phyloP scores from a whole-genome alignment of 2,329 filamentous ascomycete species.

The Pleoardoris graminearum region DNA sequence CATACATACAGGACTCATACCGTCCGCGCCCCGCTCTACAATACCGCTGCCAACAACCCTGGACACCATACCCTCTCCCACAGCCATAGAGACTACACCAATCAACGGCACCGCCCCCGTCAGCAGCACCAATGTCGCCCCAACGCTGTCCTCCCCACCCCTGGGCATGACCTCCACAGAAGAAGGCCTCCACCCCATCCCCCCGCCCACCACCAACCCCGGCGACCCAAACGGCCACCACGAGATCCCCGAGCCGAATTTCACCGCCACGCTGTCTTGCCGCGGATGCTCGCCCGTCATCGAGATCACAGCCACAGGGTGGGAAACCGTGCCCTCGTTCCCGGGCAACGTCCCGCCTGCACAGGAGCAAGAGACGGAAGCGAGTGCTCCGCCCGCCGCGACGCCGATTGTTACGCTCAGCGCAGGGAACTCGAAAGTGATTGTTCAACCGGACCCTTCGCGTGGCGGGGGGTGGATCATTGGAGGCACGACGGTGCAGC shows the following conservation, averaged over 20 bases:
- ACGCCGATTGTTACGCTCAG: constrained; percentile 13
- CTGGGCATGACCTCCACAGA: constrained; percentile 28
- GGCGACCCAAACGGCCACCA: constrained; percentile 37
- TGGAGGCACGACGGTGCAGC: constrained; percentile 24
- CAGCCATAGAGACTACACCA: neutral
- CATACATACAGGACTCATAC: constrained; percentile 10
- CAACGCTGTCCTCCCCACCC: neutral
- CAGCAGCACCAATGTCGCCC: constrained; percentile 11
- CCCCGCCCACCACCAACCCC: constrained; percentile 24
- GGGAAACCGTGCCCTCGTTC: constrained; percentile 14
- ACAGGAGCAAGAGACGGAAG: constrained; percentile 25
- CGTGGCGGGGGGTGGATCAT: constrained; percentile 20
- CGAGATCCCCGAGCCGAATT: constrained; percentile 36
- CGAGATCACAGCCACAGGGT: constrained; percentile 31
- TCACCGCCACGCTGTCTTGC: constrained; percentile 31
- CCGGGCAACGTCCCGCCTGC: constrained; percentile 11
- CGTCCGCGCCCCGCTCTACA: constrained; percentile 12
- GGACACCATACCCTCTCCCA: neutral
- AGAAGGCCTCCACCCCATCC: constrained; percentile 29
- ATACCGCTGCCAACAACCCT: neutral
- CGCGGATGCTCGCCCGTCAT: constrained; percentile 34
- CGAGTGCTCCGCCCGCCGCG: constrained; percentile 9
- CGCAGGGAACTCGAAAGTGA: constrained; percentile 20
- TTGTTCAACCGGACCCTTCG: constrained; percentile 19
- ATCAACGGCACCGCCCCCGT: neutral